These are phyloP conservation scores for Suillus tomentosus DNA, from an alignment of 768 basidiomycete species.

Conservation along the genomic window DNA sequence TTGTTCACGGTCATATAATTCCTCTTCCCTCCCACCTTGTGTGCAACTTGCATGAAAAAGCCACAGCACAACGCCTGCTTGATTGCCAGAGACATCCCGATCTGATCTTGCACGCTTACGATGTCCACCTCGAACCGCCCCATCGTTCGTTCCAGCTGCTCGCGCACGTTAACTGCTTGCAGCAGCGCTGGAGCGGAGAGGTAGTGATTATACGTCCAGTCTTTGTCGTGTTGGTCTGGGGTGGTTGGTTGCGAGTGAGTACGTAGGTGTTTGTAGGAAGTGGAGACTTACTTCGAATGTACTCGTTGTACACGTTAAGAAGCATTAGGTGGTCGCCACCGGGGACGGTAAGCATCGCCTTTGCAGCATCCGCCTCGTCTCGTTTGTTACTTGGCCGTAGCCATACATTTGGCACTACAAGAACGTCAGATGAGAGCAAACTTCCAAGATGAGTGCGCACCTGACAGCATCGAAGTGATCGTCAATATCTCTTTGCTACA, in stretches of 20 bases:
- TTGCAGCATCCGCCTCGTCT: slow-evolving; percentile 91
- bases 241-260: not conserved
- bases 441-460: slow-evolving; percentile 37
- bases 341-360: slow-evolving; percentile 84
- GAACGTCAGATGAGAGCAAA: slow-evolving; percentile 1
- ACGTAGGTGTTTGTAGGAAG: slow-evolving; percentile 3
- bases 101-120: slow-evolving; percentile 65
- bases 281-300: slow-evolving; percentile 66
- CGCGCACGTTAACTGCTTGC: slow-evolving; percentile 92
- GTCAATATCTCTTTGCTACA: slow-evolving; percentile 96
- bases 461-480: slow-evolving; percentile 95
- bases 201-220: slow-evolving; percentile 93
- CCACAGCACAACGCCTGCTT: slow-evolving; percentile 86
- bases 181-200: slow-evolving; percentile 79
- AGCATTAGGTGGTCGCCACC: slow-evolving; percentile 96
- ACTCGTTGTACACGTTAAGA: slow-evolving; percentile 94
- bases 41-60: slow-evolving; percentile 98
- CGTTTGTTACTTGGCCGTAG: slow-evolving; percentile 84
- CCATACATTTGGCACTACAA: slow-evolving; percentile 86
- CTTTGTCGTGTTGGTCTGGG: slow-evolving; percentile 71
- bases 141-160: slow-evolving; percentile 89
- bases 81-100: slow-evolving; percentile 72
- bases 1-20: slow-evolving; percentile 91
- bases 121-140: slow-evolving; percentile 84
- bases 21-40: slow-evolving; percentile 90